Evolutionary conservation across 495 filamentous ascomycete species (phyloP), one percentile per base, ranked within the genome.

Genomic region (Penicillium subrubescens): DNA sequence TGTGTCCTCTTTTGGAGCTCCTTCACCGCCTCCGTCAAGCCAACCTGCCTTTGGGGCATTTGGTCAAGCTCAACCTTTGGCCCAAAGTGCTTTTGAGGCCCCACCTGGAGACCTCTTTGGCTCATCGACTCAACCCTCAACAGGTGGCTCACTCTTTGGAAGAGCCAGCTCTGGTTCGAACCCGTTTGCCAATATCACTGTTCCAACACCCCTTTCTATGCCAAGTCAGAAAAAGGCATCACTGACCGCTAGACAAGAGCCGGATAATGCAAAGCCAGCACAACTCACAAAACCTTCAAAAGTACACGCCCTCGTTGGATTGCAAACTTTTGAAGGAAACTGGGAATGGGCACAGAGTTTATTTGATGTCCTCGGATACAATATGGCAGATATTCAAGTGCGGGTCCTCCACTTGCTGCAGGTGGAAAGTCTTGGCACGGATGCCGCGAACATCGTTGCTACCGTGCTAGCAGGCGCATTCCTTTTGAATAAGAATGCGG

Each of bases 381-480:
- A 46, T 43, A 60, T 43, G 57, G 21, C 54, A 14, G 63, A 59
- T 23, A 41, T 25, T 14, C 19, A 27, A 52, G 31, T n/a, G 17
- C 48, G 23, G 5, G 21, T 59, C 2, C n/a, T 59, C 31, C 44
- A 57, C 25, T 43, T 55, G 1, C 29, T 68, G 29, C 65, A 63
- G 12, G 41, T 60, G 12, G 58, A 65, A 25, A 23, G 54, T 12
- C 1, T 52, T 67, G 15, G 56, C 44, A 3, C 8, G 0, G 31
- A 69, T 5, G 33, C 34, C 6, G 11, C 15, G 12, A 59, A 39
- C 25, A 43, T 67, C 11, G 61, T 80, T 29, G 80, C 82, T 5
- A 89, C 88, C 8, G 68, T 81, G 15, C 57, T 87, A 43, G 84
- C 78, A 10, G 57, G 88, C 51, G 78, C 67, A 6, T 87, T 71